phyloP scores from a whole-genome alignment of 2,329 filamentous ascomycete species.

The Colletotrichum aenigma region DNA sequence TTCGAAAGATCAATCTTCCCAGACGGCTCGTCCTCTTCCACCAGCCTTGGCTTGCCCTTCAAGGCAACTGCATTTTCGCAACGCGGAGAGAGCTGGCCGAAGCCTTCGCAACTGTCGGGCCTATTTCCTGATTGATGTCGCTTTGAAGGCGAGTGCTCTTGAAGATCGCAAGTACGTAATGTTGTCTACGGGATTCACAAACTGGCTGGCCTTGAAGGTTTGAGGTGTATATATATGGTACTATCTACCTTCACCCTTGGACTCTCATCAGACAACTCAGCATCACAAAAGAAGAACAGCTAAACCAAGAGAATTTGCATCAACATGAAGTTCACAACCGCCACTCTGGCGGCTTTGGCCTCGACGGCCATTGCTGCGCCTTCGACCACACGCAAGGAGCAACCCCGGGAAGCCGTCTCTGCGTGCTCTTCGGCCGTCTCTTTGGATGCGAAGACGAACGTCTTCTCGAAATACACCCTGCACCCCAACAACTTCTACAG shows the following conservation, averaged over 20 bases:
- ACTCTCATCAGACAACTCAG: not conserved
- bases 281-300: not conserved
- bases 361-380: conserved; percentile 37
- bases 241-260: no score
- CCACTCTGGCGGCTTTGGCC: conserved; percentile 38
- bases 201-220: not conserved
- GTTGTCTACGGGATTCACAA: not conserved
- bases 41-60: not conserved
- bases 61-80: not conserved
- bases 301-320: conserved; percentile 13
- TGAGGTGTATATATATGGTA: not conserved
- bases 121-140: conserved; percentile 37
- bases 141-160: not conserved
- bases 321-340: conserved; percentile 39
- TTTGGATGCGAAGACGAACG: conserved; percentile 41
- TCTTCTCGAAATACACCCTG: conserved; percentile 41
- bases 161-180: not conserved
- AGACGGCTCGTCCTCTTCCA: not conserved
- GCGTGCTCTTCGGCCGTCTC: conserved; percentile 39
- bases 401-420: conserved; percentile 30
- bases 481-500: conserved; percentile 41
- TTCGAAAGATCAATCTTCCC: not conserved
- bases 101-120: conserved; percentile 29
- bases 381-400: conserved; percentile 27
- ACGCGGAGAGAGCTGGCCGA: conserved; percentile 33